Conservation (phyloP, 495 filamentous ascomycete species). For the Chaetomidium leptoderma region DNA sequence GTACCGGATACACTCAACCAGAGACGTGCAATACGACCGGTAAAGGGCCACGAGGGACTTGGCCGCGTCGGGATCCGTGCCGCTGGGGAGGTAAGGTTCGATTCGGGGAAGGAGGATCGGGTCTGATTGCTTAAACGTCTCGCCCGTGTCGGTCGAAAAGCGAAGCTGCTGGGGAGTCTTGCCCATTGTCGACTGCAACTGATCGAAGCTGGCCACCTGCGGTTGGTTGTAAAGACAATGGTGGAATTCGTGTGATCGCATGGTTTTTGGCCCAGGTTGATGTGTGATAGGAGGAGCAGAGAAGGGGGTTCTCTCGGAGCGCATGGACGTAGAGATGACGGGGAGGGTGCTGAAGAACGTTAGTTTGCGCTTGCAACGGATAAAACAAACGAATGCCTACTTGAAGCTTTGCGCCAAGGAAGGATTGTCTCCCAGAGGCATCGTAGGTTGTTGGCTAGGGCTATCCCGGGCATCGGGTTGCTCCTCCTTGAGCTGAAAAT, state of each 20-base stretch:
- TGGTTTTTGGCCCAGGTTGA: conserved; percentile 23
- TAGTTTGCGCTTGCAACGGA: conserved; percentile 3
- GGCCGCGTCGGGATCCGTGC: conserved; percentile 77
- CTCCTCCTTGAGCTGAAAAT: conserved; percentile 68
- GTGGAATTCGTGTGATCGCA: conserved; percentile 28
- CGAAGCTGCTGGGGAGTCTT: conserved; percentile 64
- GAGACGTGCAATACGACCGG: conserved; percentile 86
- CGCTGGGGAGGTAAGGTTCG: conserved; percentile 64
- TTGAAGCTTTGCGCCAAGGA: conserved; percentile 40
- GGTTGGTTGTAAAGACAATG: conserved; percentile 52
- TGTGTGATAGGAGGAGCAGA: conserved; percentile 55
- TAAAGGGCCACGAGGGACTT: conserved; percentile 80
- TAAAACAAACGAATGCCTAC: conserved; percentile 26
- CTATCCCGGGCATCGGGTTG: conserved; percentile 45
- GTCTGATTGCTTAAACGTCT: conserved; percentile 54
- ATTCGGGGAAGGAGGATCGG: conserved; percentile 74
- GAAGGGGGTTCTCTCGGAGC: conserved; percentile 59
- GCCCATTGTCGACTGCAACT: conserved; percentile 41
- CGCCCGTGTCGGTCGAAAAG: conserved; percentile 55
- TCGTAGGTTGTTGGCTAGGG: conserved; percentile 32
- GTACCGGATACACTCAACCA: conserved; percentile 90
- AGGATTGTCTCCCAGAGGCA: conserved; percentile 37
- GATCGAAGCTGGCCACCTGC: conserved; percentile 40
- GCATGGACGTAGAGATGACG: conserved; percentile 29
- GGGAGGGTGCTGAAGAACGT: conserved; percentile 25